Evolutionary conservation across 2,329 filamentous ascomycete genomes (phyloP).

Genomic region (Dactylellina drechsleri): DNA sequence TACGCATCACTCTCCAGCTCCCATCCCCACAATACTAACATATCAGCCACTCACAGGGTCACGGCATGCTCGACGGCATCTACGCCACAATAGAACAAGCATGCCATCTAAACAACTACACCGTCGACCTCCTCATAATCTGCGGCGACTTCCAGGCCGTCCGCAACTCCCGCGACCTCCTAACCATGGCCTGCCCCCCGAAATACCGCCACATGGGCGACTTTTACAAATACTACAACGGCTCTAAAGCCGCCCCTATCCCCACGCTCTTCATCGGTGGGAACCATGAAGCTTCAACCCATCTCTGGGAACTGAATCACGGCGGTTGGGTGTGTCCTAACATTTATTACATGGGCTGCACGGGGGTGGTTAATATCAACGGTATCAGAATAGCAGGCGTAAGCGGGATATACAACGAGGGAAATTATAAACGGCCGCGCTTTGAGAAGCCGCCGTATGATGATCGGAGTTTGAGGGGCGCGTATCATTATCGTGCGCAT

Average conservation of each 20-base stretch:
- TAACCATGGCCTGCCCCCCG: slow-evolving; percentile 84
- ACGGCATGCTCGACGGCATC: slow-evolving; percentile 90
- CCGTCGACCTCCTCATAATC: slow-evolving; percentile 89
- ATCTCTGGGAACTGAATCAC: slow-evolving; percentile 90
- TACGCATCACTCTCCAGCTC: slow-evolving; percentile 64
- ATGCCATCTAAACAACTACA: slow-evolving; percentile 66
- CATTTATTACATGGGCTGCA: slow-evolving; percentile 95
- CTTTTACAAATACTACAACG: slow-evolving; percentile 93
- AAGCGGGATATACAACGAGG: slow-evolving; percentile 94
- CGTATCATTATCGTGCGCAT: slow-evolving; percentile 89
- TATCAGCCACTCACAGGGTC: slow-evolving; percentile 70
- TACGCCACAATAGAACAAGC: slow-evolving; percentile 80
- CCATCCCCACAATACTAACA: slow-evolving; percentile 20
- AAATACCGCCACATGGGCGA: slow-evolving; percentile 91
- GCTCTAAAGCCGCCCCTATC: slow-evolving; percentile 79
- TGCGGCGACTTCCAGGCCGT: slow-evolving; percentile 96
- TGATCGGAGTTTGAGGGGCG: slow-evolving; percentile 76
- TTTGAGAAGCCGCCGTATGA: slow-evolving; percentile 87
- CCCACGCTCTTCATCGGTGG: slow-evolving; percentile 92
- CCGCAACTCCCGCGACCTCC: slow-evolving; percentile 86
- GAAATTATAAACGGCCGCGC: slow-evolving; percentile 85
- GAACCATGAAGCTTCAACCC: slow-evolving; percentile 92
- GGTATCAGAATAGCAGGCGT: slow-evolving; percentile 87
- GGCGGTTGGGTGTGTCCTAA: slow-evolving; percentile 97
- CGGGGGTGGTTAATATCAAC: slow-evolving; percentile 85